These are phyloP conservation scores for Cudoniella acicularis DNA, from an alignment of 495 filamentous ascomycete species.

Conservation along the genomic window DNA sequence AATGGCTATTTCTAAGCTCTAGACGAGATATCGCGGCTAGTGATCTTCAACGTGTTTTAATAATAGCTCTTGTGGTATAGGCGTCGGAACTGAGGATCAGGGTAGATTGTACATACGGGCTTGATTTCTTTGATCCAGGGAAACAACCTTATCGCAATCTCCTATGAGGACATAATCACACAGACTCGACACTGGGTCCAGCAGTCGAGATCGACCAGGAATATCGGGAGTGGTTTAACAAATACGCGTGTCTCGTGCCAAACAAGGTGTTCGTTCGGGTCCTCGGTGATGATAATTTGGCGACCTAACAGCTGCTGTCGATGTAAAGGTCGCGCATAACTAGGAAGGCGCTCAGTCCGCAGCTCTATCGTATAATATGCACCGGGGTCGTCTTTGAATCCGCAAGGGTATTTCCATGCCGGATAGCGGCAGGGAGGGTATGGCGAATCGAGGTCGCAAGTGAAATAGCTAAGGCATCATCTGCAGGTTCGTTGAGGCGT, in stretches of 20 bases:
- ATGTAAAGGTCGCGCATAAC: constrained; percentile 36
- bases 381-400: constrained; percentile 7
- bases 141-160: too few relatives aligned
- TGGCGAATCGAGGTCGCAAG: constrained; percentile 4
- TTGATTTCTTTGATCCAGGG: too few relatives aligned
- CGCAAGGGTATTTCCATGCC: constrained; percentile 7
- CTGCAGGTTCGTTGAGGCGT: not conserved
- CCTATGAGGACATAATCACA: too few relatives aligned
- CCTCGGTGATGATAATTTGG: constrained; percentile 42
- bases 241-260: constrained; percentile 49
- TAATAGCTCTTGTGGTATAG: too few relatives aligned
- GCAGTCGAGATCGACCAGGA: too few relatives aligned
- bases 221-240: constrained; percentile 55
- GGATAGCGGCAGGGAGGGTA: constrained; percentile 7
- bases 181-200: too few relatives aligned
- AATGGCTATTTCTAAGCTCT: too few relatives aligned
- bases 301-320: constrained; percentile 40
- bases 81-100: too few relatives aligned
- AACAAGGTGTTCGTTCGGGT: constrained; percentile 50
- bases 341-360: constrained; percentile 4
- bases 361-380: constrained; percentile 11
- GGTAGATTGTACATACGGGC: too few relatives aligned
- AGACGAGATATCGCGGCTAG: too few relatives aligned
- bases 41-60: too few relatives aligned
- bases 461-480: not conserved